Evolutionary conservation across 129 eudicot genomes (phyloP).

Genomic region (Ambrosia artemisiifolia): DNA sequence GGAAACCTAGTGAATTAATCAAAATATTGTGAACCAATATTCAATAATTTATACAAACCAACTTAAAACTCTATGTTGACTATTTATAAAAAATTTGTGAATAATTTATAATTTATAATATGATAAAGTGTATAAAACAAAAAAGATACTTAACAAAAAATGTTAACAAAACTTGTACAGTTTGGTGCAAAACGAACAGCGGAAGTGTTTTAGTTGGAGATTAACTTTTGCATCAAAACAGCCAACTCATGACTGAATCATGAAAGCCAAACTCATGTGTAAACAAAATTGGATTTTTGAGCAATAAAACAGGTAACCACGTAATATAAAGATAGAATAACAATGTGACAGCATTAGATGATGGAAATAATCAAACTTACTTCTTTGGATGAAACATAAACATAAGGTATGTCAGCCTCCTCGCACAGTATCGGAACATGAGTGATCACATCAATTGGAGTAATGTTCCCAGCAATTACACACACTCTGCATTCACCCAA

Average conservation of each 20-base stretch:
- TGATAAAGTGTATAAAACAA: too few relatives aligned
- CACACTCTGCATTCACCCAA: constrained; percentile 62
- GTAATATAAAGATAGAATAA: not conserved
- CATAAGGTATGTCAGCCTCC: constrained; percentile 81
- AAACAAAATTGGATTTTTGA: not conserved
- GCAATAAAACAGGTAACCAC: not conserved
- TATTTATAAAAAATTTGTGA: too few relatives aligned
- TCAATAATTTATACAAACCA: too few relatives aligned
- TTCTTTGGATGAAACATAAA: constrained; percentile 91
- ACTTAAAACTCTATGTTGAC: too few relatives aligned
- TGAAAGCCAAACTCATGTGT: not conserved
- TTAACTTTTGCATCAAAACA: not conserved
- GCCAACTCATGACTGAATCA: not conserved
- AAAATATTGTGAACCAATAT: too few relatives aligned
- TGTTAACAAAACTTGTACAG: too few relatives aligned
- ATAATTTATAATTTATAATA: too few relatives aligned
- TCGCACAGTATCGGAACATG: constrained; percentile 92
- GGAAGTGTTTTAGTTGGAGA: not conserved
- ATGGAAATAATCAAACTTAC: constrained; percentile 35
- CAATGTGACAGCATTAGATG: not conserved
- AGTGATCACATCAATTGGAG: constrained; percentile 97
- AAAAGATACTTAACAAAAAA: too few relatives aligned
- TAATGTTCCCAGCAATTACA: constrained; percentile 92
- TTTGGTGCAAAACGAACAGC: too few relatives aligned
- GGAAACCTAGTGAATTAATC: too few relatives aligned